A percentile compares a stretch with the other conserved stretches of the same genome.
Evolutionary conservation across 2,329 filamentous ascomycete species (phyloP).

Genomic region (Diaporthe vexans): DNA sequence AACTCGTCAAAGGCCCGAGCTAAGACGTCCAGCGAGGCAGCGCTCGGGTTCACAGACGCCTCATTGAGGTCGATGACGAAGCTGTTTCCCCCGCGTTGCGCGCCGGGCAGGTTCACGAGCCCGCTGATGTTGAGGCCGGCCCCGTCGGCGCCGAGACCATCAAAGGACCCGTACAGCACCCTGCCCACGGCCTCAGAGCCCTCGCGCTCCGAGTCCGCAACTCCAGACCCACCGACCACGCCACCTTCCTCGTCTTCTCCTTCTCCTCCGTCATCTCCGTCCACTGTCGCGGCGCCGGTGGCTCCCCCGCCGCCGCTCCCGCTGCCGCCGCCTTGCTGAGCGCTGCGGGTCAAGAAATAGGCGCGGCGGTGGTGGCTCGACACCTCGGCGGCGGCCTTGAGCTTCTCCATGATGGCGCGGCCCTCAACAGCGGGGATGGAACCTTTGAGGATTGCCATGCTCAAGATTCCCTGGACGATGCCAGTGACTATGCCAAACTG

Average conservation of each 20-base stretch:
- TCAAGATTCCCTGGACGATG: conserved; percentile 47
- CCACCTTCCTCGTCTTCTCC: not conserved
- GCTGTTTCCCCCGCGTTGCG: not conserved
- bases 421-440: conserved; percentile 41
- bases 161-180: not conserved
- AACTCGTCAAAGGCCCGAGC: conserved; percentile 16
- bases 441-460: conserved; percentile 44
- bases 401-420: conserved; percentile 29
- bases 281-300: not conserved
- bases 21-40: conserved; percentile 23
- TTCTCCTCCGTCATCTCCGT: not conserved
- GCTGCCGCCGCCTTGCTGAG: not conserved
- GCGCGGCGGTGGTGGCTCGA: not conserved
- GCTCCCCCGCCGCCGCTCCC: not conserved
- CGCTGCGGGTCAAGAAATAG: not conserved
- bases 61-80: conserved; percentile 39
- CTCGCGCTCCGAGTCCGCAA: not conserved
- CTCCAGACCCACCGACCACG: no score
- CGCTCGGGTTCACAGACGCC: conserved; percentile 23
- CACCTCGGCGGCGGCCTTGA: not conserved
- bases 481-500: conserved; percentile 45
- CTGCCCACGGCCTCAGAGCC: not conserved
- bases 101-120: not conserved
- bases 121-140: not conserved
- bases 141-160: no score